Evolutionary conservation across 1,284 basidiomycete species (phyloP).

Genomic region (Earliella scabrosa): DNA sequence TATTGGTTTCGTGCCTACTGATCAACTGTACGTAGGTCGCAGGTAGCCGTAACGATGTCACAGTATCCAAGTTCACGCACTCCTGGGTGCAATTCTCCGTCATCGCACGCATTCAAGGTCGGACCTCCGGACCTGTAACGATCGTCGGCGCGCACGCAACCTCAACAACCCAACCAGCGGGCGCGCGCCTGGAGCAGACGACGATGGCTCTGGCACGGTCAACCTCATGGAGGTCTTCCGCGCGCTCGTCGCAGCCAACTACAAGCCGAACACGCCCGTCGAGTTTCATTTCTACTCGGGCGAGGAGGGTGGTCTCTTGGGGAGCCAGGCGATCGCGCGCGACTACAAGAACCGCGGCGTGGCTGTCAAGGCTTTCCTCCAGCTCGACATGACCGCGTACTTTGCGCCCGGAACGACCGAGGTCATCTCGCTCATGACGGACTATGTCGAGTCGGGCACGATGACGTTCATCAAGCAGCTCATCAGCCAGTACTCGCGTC

Average conservation of each 20-base stretch:
- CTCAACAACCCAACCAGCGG: slow-evolving; percentile 47
- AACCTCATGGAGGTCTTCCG: slow-evolving; percentile 64
- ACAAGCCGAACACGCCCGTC: slow-evolving; percentile 56
- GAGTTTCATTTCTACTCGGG: slow-evolving; percentile 74
- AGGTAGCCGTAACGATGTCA: slow-evolving; percentile 45
- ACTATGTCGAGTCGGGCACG: slow-evolving; percentile 56
- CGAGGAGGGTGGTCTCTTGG: slow-evolving; percentile 69
- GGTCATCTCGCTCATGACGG: slow-evolving; percentile 64
- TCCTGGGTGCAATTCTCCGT: slow-evolving; percentile 70
- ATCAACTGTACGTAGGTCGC: slow-evolving; percentile 52
- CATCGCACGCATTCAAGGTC: slow-evolving; percentile 55
- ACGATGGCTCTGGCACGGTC: slow-evolving; percentile 73
- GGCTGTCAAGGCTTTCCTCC: slow-evolving; percentile 51
- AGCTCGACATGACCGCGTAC: slow-evolving; percentile 60
- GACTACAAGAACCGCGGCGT: slow-evolving; percentile 53
- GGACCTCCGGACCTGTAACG: slow-evolving; percentile 45
- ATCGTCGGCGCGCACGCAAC: slow-evolving; percentile 73
- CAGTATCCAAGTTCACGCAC: slow-evolving; percentile 60
- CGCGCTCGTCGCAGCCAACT: slow-evolving; percentile 54
- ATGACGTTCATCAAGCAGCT: slow-evolving; percentile 45
- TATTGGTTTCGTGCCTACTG: no score
- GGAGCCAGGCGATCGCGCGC: slow-evolving; percentile 66
- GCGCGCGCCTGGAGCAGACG: slow-evolving; percentile 70
- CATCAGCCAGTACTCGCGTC: slow-evolving; percentile 42
- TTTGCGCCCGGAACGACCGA: slow-evolving; percentile 64